phyloP scores from a whole-genome alignment of 2,329 filamentous ascomycete genomes.

The Didymellaceae sp. region DNA sequence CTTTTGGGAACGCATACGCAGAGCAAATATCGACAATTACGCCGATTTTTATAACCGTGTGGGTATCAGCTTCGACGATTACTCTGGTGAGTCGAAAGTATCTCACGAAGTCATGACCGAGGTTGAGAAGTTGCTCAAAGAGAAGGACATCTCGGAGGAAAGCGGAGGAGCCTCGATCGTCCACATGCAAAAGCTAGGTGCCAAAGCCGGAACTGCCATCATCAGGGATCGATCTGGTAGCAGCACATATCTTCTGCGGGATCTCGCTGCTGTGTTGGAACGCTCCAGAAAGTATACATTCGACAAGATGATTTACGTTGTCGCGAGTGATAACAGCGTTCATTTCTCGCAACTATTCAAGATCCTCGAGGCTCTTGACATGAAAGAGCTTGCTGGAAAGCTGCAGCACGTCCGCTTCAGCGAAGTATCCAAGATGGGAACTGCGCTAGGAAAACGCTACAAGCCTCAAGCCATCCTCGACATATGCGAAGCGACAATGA shows the following conservation, averaged over 20 bases:
- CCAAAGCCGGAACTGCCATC: conserved; percentile 73
- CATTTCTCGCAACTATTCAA: conserved; percentile 79
- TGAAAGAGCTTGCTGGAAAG: conserved; percentile 70
- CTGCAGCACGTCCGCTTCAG: conserved; percentile 80
- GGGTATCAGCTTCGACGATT: conserved; percentile 74
- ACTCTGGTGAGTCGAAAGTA: conserved; percentile 78
- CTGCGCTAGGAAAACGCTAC: conserved; percentile 68
- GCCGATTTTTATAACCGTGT: conserved; percentile 72
- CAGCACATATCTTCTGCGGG: conserved; percentile 77
- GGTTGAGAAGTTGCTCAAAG: conserved; percentile 66
- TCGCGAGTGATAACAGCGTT: conserved; percentile 73
- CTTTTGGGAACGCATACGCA: conserved; percentile 70
- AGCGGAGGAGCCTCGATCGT: conserved; percentile 75
- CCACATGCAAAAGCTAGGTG: conserved; percentile 73
- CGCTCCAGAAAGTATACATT: conserved; percentile 68
- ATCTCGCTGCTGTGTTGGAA: conserved; percentile 76
- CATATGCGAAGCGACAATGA: conserved; percentile 30
- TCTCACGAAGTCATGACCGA: conserved; percentile 70
- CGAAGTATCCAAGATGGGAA: conserved; percentile 60
- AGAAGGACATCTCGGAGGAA: conserved; percentile 70
- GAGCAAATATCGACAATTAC: conserved; percentile 71
- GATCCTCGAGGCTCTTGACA: conserved; percentile 74
- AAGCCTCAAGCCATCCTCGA: conserved; percentile 71
- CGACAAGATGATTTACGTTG: conserved; percentile 82
- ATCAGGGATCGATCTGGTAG: conserved; percentile 77